Conservation (phyloP, 169 alveolate species). For the Plasmodium inui region DNA sequence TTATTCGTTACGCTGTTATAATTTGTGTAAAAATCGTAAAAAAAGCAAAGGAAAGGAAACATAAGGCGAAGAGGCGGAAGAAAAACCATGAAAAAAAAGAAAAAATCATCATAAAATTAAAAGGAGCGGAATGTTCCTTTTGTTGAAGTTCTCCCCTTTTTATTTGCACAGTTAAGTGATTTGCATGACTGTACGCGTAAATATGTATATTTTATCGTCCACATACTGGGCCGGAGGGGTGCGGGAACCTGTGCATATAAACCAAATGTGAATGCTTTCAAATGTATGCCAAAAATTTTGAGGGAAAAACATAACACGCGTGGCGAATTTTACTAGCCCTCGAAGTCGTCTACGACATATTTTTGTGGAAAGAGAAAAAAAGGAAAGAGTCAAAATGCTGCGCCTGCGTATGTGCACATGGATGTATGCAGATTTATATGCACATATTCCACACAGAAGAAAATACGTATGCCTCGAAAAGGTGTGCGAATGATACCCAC, state of each 20-base stretch:
- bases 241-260: background rate
- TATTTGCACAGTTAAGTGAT: background rate
- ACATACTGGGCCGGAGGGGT: background rate
- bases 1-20: background rate
- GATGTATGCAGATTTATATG: background rate
- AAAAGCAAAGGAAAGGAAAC: background rate
- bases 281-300: background rate
- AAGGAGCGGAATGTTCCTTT: background rate
- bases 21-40: background rate
- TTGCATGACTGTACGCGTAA: background rate
- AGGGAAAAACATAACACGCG: background rate
- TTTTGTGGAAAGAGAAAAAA: background rate
- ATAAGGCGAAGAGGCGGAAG: background rate
- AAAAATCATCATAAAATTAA: background rate
- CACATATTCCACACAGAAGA: background rate
- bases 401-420: background rate
- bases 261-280: background rate
- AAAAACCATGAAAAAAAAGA: background rate
- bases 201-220: background rate
- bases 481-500: background rate
- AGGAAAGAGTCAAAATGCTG: background rate
- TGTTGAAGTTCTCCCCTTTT: background rate
- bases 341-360: background rate
- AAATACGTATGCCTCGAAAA: background rate
- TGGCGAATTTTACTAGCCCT: background rate